Conservation (phyloP, 257 asterid genomes). For the Ocimum tenuiflorum region DNA sequence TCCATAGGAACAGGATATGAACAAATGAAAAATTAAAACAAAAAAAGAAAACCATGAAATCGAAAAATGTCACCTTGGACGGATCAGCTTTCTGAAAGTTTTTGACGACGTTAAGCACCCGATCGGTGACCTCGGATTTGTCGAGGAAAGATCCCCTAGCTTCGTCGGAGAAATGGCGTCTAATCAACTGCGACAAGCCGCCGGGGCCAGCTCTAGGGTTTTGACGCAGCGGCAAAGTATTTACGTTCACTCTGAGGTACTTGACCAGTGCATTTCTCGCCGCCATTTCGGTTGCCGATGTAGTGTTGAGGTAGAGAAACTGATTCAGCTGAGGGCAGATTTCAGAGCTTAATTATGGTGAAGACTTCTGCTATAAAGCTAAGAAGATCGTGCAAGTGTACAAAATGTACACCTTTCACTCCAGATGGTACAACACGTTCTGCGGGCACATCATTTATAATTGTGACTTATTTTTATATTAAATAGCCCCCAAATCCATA, state of each 20-base stretch:
- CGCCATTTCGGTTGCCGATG: slow-evolving; percentile 32
- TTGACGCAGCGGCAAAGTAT: slow-evolving; percentile 19
- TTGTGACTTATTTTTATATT: too few relatives aligned
- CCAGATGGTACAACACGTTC: neutral
- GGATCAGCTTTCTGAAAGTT: slow-evolving; percentile 71
- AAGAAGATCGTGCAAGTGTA: neutral
- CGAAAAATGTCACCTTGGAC: slow-evolving; percentile 37
- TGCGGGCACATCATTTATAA: too few relatives aligned
- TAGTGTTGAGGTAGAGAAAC: neutral
- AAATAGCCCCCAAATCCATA: too few relatives aligned
- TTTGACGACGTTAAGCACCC: slow-evolving; percentile 59
- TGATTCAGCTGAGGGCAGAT: neutral
- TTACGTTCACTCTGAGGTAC: slow-evolving; percentile 44
- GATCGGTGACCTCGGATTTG: slow-evolving; percentile 69
- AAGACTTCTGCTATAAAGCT: neutral
- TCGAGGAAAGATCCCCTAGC: slow-evolving; percentile 67
- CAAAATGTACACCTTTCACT: neutral
- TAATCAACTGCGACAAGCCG: slow-evolving; percentile 31
- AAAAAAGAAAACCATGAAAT: neutral
- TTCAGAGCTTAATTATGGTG: neutral
- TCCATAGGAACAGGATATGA: neutral
- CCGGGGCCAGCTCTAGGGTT: slow-evolving; percentile 23
- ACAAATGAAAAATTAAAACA: neutral
- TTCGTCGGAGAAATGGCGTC: slow-evolving; percentile 50
- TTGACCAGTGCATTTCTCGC: slow-evolving; percentile 52